Evolutionary conservation across 2,329 filamentous ascomycete genomes (phyloP).

Genomic region (Arthroderma sp.): DNA sequence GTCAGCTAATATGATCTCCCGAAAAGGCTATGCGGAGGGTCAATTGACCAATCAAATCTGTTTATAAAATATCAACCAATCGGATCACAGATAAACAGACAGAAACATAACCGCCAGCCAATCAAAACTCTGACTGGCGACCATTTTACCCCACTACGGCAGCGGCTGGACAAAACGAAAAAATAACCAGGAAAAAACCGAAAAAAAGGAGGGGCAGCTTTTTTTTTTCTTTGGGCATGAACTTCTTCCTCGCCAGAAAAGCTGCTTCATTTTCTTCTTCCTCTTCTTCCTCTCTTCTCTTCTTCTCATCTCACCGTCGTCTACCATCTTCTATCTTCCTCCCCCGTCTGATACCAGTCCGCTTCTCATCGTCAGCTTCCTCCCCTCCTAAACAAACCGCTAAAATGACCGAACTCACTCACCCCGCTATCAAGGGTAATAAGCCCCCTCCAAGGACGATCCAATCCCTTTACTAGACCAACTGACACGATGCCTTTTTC

Average conservation of each 20-base stretch:
- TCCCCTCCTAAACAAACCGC: neutral
- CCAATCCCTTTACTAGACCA: neutral
- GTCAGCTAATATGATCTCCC: no score
- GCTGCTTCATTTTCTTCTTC: neutral
- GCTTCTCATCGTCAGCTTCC: neutral
- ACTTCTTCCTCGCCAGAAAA: neutral
- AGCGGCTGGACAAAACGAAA: no score
- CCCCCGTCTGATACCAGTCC: neutral
- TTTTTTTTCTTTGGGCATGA: no score
- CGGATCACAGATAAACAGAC: no score
- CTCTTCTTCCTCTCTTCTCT: neutral
- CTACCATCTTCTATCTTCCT: neutral
- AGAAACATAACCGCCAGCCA: no score
- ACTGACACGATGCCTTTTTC: neutral
- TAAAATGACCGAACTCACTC: conserved; percentile 57
- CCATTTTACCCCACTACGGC: no score
- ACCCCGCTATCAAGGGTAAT: conserved; percentile 65
- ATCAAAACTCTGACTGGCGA: no score
- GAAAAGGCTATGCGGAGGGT: no score
- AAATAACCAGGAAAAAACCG: no score
- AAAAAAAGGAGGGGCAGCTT: no score
- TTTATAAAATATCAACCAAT: no score
- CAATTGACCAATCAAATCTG: no score
- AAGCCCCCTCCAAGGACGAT: conserved; percentile 3
- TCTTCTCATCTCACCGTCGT: neutral